phyloP scores from a whole-genome alignment of 2,329 filamentous ascomycete species.

The Ophiostoma sp. region DNA sequence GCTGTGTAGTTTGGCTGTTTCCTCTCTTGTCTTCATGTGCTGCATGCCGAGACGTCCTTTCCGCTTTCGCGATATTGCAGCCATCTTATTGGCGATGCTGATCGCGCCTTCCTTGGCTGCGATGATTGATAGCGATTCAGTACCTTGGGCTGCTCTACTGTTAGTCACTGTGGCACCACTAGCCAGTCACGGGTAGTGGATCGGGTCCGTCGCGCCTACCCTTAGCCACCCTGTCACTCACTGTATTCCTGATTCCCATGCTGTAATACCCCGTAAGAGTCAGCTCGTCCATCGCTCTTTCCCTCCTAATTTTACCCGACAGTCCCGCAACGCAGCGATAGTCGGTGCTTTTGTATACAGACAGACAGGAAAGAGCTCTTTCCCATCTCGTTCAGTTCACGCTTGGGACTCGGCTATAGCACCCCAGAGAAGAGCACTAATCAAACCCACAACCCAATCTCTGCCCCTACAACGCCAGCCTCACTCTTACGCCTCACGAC shows the following conservation, averaged over 20 bases:
- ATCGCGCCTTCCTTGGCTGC: constrained; percentile 7
- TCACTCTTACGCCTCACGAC: background rate
- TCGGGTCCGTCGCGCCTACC: background rate
- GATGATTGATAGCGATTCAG: background rate
- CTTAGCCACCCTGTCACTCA: background rate
- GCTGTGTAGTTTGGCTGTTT: background rate
- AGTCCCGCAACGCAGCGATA: constrained; percentile 11
- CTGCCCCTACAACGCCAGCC: background rate
- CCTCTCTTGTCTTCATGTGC: background rate
- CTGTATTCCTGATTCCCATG: background rate
- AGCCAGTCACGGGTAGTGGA: background rate
- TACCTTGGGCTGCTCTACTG: too few relatives aligned
- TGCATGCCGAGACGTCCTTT: background rate
- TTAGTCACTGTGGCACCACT: background rate
- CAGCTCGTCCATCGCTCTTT: background rate
- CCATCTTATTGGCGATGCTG: background rate
- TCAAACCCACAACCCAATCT: background rate
- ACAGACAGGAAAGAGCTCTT: background rate
- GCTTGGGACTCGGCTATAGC: background rate
- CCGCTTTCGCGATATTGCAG: background rate
- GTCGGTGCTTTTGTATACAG: background rate
- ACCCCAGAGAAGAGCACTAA: background rate
- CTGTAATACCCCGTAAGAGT: background rate
- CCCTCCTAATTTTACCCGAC: background rate
- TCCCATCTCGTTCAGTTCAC: background rate